Conservation (phyloP, 495 filamentous ascomycete species). For the Cenococcum geophilum region DNA sequence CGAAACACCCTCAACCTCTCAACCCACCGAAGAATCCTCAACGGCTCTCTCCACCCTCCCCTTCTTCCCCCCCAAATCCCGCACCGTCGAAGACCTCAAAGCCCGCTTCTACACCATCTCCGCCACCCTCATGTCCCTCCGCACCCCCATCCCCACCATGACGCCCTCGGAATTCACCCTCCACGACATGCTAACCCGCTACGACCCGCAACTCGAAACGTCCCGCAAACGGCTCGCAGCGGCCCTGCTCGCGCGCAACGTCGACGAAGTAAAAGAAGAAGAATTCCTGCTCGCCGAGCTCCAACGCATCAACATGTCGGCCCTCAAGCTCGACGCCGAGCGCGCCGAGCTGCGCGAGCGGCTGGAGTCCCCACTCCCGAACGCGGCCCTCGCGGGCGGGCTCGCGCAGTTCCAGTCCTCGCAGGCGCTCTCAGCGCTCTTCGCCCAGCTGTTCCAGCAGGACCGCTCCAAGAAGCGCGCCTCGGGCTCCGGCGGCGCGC, state of each 20-base stretch:
- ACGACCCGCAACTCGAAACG: conserved; percentile 69
- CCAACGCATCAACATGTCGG: conserved; percentile 76
- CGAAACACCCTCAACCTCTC: background rate
- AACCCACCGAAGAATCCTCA: conserved; percentile 27
- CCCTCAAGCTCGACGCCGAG: conserved; percentile 76
- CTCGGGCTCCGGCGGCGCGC: conserved; percentile 17
- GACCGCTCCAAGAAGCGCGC: conserved; percentile 80
- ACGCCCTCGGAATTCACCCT: conserved; percentile 68
- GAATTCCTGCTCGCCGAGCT: conserved; percentile 81
- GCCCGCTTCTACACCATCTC: conserved; percentile 81
- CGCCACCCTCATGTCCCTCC: conserved; percentile 74
- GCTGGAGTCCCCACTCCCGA: conserved; percentile 53
- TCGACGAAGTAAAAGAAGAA: conserved; percentile 85
- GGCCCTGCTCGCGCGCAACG: conserved; percentile 67
- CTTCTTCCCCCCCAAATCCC: conserved; percentile 42
- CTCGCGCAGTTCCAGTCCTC: conserved; percentile 68
- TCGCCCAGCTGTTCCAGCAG: conserved; percentile 66
- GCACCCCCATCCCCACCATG: conserved; percentile 80
- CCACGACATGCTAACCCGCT: conserved; percentile 78
- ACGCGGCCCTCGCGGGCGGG: conserved; percentile 37
- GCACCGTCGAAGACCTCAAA: conserved; percentile 87
- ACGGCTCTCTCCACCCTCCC: conserved; percentile 36
- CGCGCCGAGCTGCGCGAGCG: conserved; percentile 84
- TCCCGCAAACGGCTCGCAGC: conserved; percentile 79
- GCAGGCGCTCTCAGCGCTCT: conserved; percentile 67